Percentiles rank a stretch among this genome's conserved stretches.
Conservation (phyloP, 2,329 filamentous ascomycete species). For the Trichoderma polysporum region DNA sequence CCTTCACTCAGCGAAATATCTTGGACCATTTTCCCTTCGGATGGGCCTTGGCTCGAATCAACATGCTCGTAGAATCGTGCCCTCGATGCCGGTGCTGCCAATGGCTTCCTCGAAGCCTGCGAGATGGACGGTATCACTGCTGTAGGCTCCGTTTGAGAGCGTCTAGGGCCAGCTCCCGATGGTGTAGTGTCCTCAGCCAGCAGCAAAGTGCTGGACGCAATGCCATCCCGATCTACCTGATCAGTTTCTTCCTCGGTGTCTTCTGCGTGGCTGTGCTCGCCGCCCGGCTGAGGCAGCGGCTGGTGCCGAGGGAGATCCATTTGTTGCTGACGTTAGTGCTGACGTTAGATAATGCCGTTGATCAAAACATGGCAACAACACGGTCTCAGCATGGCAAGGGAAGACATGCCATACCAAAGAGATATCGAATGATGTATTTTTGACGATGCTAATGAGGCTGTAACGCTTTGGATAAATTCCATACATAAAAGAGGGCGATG, state of each 20-base stretch:
- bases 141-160: slow-evolving; percentile 19
- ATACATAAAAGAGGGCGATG: neutral
- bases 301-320: neutral
- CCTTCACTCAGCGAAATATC: neutral
- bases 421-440: neutral
- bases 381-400: neutral
- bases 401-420: neutral
- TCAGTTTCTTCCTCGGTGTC: neutral
- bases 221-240: neutral
- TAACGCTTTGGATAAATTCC: neutral
- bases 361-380: neutral
- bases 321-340: slow-evolving; percentile 8
- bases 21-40: slow-evolving; percentile 1
- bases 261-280: neutral
- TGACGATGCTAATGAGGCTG: neutral
- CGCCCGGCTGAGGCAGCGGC: neutral
- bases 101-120: neutral
- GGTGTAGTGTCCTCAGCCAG: neutral
- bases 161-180: neutral
- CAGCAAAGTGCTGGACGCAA: neutral
- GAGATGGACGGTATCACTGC: neutral
- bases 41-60: neutral
- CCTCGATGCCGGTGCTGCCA: neutral
- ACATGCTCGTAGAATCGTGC: neutral
- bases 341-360: neutral